Evolutionary conservation across 2,329 filamentous ascomycete genomes (phyloP).

Genomic region (Sphaerulina vaccinii): DNA sequence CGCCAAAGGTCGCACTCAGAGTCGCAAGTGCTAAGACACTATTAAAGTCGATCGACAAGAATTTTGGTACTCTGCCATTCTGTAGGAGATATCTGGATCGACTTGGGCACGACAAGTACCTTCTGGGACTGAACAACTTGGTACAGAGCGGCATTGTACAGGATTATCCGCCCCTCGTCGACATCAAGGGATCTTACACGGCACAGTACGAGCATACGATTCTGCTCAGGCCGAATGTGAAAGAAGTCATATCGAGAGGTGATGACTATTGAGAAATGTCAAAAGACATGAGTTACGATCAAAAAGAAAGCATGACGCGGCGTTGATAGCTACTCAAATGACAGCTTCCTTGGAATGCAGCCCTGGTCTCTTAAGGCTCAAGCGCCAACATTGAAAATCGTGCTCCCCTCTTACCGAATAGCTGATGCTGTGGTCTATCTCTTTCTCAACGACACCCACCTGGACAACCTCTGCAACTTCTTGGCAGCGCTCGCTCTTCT

Average conservation of each 20-base stretch:
- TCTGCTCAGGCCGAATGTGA: conserved; percentile 41
- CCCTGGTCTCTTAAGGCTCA: not conserved
- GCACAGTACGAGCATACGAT: conserved; percentile 63
- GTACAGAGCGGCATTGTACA: conserved; percentile 59
- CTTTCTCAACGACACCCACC: too few relatives aligned
- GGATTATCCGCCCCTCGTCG: conserved; percentile 56
- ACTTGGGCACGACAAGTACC: conserved; percentile 60
- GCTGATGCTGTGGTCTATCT: too few relatives aligned
- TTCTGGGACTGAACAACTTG: conserved; percentile 59
- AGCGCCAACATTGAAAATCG: not conserved
- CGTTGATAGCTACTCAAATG: conserved; percentile 1
- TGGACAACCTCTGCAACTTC: too few relatives aligned
- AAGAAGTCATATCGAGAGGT: conserved; percentile 44
- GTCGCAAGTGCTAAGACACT: conserved; percentile 57
- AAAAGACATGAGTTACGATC: conserved; percentile 4
- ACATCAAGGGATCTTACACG: conserved; percentile 60
- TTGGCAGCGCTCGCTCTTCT: too few relatives aligned
- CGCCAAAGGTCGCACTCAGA: conserved; percentile 39
- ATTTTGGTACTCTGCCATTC: conserved; percentile 63
- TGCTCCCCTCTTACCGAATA: too few relatives aligned
- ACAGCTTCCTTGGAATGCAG: not conserved
- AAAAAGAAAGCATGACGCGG: conserved; percentile 5
- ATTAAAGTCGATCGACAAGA: conserved; percentile 59
- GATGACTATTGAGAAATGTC: conserved; percentile 36
- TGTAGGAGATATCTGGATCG: conserved; percentile 62